Percentiles rank a stretch among this genome's conserved stretches.
These are phyloP conservation scores for Picocystis salinarum DNA, from an alignment of 139 green algal species.

Conservation along the genomic window DNA sequence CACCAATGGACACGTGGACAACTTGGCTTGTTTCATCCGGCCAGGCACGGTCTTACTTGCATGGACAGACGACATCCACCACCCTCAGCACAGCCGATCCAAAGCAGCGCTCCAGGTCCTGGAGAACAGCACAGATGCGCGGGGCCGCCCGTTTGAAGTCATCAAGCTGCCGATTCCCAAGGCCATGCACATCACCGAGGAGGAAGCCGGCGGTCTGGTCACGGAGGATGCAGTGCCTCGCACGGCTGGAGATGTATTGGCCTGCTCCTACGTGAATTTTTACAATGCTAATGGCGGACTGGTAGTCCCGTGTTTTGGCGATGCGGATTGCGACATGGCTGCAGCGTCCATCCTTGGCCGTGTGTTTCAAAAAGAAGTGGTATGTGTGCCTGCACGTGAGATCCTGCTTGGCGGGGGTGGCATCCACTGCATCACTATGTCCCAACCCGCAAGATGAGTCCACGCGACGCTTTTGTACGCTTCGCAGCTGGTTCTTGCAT, in stretches of 20 bases:
- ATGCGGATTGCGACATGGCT: constrained; percentile 18
- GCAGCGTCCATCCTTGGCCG: constrained; percentile 26
- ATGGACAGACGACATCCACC: constrained; percentile 40
- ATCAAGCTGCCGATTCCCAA: constrained; percentile 40
- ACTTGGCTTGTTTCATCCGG: constrained; percentile 44
- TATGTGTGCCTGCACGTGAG: constrained; percentile 33
- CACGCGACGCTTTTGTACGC: too few relatives aligned
- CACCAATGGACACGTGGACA: constrained; percentile 56
- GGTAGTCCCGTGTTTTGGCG: constrained; percentile 31
- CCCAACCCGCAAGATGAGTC: constrained; percentile 21
- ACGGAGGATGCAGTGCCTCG: constrained; percentile 8
- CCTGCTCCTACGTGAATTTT: constrained; percentile 62
- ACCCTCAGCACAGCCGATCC: constrained; percentile 32
- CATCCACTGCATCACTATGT: constrained; percentile 47
- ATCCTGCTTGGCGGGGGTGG: constrained; percentile 49
- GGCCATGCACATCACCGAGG: constrained; percentile 21
- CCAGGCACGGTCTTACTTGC: constrained; percentile 39
- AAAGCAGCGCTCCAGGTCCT: constrained; percentile 16
- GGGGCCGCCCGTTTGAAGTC: constrained; percentile 31
- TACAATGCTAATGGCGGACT: constrained; percentile 46
- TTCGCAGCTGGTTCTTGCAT: too few relatives aligned
- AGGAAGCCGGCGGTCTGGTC: constrained; percentile 21
- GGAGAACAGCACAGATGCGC: constrained; percentile 21
- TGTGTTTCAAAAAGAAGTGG: constrained; percentile 27
- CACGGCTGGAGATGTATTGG: constrained; percentile 24